Evolutionary conservation across 176 grass and related monocot species (phyloP).

Genomic region (Bonia amplexicaulis): DNA sequence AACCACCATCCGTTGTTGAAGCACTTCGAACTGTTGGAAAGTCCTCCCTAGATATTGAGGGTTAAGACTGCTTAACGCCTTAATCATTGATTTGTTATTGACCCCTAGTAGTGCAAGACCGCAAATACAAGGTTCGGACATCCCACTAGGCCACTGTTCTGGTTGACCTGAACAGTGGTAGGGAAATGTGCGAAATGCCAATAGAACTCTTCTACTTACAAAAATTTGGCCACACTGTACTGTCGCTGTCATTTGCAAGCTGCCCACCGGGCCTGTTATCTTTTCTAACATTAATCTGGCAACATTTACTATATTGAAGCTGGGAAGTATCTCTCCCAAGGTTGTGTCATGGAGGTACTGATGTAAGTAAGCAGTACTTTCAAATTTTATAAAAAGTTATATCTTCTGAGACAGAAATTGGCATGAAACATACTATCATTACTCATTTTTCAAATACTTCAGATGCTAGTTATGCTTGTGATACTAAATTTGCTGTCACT

Average conservation of each 20-base stretch:
- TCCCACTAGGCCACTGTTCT: background rate
- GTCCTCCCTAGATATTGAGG: background rate
- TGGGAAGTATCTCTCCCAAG: background rate
- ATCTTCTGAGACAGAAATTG: background rate
- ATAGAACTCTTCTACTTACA: background rate
- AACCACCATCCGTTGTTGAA: background rate
- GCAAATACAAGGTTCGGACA: background rate
- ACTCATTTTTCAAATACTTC: background rate
- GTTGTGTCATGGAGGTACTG: background rate
- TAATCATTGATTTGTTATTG: background rate
- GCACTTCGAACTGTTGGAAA: background rate
- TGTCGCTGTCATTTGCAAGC: background rate
- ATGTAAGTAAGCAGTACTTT: background rate
- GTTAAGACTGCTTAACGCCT: background rate
- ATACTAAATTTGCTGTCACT: background rate
- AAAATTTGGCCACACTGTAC: background rate
- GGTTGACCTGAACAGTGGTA: background rate
- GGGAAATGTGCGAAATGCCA: background rate
- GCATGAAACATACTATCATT: background rate
- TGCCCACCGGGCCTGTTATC: background rate
- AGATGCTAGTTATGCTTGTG: background rate
- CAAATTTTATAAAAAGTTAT: background rate
- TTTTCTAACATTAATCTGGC: background rate
- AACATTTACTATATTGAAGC: background rate
- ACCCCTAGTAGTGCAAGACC: background rate